Evolutionary conservation across 2,329 filamentous ascomycete species (phyloP).

Genomic region (Aspergillus clavatus): DNA sequence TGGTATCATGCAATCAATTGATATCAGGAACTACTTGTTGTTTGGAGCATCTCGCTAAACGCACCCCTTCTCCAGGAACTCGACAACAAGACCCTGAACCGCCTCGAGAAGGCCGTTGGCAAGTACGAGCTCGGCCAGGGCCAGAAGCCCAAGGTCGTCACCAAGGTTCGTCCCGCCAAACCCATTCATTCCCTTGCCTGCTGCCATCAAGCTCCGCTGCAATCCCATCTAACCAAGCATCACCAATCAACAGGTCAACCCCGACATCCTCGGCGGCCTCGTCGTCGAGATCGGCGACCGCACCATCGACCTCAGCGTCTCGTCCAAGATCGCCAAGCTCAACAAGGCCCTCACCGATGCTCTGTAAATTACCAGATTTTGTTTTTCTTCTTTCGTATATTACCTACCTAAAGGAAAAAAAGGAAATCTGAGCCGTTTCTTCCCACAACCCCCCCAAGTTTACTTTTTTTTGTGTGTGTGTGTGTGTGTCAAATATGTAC

Average conservation of each 20-base stretch:
- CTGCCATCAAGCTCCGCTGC: too few relatives aligned
- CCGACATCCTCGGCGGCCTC: slow-evolving; percentile 88
- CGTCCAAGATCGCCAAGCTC: slow-evolving; percentile 91
- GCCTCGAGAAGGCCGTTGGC: slow-evolving; percentile 79
- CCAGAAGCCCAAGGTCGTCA: slow-evolving; percentile 97
- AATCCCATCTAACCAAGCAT: not conserved
- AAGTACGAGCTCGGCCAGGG: slow-evolving; percentile 87
- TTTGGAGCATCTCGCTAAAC: not conserved
- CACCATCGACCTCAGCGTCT: slow-evolving; percentile 96
- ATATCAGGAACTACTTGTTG: too few relatives aligned
- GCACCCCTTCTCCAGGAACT: slow-evolving; percentile 55
- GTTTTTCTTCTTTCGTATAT: too few relatives aligned
- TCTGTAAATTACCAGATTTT: slow-evolving; percentile 88
- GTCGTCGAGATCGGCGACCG: slow-evolving; percentile 96
- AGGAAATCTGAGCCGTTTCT: not conserved
- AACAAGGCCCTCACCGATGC: slow-evolving; percentile 98
- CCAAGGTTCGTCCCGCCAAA: slow-evolving; percentile 66
- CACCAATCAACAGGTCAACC: slow-evolving; percentile 63
- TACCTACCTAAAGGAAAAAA: too few relatives aligned
- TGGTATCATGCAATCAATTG: too few relatives aligned
- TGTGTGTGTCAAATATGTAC: too few relatives aligned
- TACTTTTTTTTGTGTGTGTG: slow-evolving; percentile 9
- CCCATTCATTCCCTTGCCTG: too few relatives aligned
- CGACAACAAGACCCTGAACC: slow-evolving; percentile 77
- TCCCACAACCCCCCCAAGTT: too few relatives aligned